Conservation (phyloP, 139 green algal genomes). For the Chlamydomonas sp. region DNA sequence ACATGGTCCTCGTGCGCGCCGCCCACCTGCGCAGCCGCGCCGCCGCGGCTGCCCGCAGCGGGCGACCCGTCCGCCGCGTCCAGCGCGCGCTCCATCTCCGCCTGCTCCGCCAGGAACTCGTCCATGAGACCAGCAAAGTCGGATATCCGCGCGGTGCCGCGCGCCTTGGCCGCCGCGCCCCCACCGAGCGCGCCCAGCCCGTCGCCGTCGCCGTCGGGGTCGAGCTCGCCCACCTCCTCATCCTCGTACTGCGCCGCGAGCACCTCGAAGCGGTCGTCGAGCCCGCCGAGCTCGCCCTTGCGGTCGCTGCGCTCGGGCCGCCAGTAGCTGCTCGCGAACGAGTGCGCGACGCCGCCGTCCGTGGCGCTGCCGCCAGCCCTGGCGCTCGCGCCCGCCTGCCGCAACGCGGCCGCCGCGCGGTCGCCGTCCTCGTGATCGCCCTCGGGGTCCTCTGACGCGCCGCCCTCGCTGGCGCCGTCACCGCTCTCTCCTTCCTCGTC, state of each 20-base stretch:
- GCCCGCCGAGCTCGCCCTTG: constrained; percentile 1
- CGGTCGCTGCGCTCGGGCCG: constrained; percentile 58
- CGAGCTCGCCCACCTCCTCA: constrained; percentile 63
- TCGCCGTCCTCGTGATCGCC: neutral
- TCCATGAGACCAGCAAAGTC: constrained; percentile 61
- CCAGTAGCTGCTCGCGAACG: constrained; percentile 68
- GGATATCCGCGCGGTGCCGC: constrained; percentile 16
- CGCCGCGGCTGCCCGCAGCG: neutral
- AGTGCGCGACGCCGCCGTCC: constrained; percentile 6
- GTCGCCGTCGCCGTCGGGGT: constrained; percentile 50
- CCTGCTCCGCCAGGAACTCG: constrained; percentile 58
- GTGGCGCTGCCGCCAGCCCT: neutral
- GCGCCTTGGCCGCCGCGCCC: constrained; percentile 31
- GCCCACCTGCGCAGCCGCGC: neutral
- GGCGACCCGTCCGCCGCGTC: neutral
- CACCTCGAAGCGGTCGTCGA: constrained; percentile 48
- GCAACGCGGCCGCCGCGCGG: neutral
- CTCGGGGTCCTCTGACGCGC: neutral
- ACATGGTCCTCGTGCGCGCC: constrained; percentile 2
- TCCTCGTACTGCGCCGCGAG: constrained; percentile 39
- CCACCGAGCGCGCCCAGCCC: constrained; percentile 11
- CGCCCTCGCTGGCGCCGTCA: constrained; percentile 7
- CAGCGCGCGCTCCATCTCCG: constrained; percentile 6
- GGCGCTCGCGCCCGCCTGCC: neutral
- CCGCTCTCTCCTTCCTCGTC: constrained; percentile 24